These are phyloP conservation scores for Fusarium cicatricum DNA, from an alignment of 2,329 filamentous ascomycete genomes.

Conservation along the genomic window DNA sequence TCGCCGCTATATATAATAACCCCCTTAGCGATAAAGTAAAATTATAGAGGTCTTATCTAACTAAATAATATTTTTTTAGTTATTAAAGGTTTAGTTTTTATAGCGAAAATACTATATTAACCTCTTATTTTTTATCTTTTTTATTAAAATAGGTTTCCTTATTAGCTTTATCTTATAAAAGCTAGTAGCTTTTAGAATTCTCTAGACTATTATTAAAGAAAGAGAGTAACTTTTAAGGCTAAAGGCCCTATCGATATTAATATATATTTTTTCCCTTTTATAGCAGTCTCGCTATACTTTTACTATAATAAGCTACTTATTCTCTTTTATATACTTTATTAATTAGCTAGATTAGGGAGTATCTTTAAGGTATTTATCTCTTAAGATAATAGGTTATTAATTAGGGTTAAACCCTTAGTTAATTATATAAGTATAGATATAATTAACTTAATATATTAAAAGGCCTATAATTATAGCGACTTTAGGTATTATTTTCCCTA, in stretches of 20 bases:
- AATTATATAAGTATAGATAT: conserved; percentile 12
- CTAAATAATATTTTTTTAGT: conserved; percentile 34
- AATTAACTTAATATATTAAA: neutral
- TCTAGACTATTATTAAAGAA: no score
- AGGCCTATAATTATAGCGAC: neutral
- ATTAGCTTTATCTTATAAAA: neutral
- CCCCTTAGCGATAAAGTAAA: conserved; percentile 14
- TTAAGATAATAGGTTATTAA: neutral
- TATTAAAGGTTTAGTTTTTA: conserved; percentile 13
- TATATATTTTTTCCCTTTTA: no score
- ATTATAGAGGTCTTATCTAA: conserved; percentile 32
- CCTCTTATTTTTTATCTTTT: conserved; percentile 24
- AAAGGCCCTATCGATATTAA: no score
- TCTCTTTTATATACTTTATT: neutral
- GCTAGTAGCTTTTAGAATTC: no score
- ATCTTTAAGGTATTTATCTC: conserved; percentile 7
- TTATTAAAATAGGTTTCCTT: conserved; percentile 1
- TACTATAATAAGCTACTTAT: neutral
- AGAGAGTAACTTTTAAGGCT: no score
- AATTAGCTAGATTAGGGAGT: neutral
- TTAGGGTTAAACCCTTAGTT: conserved; percentile 8
- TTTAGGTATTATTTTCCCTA: neutral
- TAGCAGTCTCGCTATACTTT: no score
- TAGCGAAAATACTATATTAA: conserved; percentile 2
- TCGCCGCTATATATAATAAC: conserved; percentile 23